Percentiles rank a stretch among this genome's conserved stretches.
Evolutionary conservation across 768 basidiomycete species (phyloP).

Genomic region (Amanita rimosa): DNA sequence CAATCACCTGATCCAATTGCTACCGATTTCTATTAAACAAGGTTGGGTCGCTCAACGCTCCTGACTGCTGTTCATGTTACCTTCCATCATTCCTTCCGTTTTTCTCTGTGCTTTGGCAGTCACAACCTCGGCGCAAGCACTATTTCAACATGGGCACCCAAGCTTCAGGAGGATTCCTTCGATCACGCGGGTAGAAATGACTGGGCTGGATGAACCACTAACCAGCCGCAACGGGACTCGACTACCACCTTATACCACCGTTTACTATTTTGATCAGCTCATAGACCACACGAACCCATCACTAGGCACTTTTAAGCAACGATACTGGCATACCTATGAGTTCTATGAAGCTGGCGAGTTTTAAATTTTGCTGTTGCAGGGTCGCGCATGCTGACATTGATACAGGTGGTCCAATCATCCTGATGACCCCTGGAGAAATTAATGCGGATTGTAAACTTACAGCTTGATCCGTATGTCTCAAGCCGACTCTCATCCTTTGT

Average conservation of each 20-base stretch:
- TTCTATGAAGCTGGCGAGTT: conserved; percentile 42
- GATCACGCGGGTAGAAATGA: conserved; percentile 21
- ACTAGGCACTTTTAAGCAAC: conserved; percentile 66
- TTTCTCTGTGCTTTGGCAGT: not conserved
- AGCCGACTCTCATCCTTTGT: not conserved
- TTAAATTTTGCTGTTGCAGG: not conserved
- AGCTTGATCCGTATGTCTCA: not conserved
- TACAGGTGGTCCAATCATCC: conserved; percentile 47
- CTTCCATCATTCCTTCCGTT: not conserved
- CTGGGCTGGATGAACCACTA: conserved; percentile 22
- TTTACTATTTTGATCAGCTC: conserved; percentile 47
- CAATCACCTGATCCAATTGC: too few species aligned
- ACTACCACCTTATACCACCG: conserved; percentile 32
- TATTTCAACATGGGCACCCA: conserved; percentile 28
- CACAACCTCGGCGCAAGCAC: conserved; percentile 9
- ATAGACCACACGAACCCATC: conserved; percentile 45
- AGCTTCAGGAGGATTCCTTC: conserved; percentile 29
- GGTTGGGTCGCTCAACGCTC: not conserved
- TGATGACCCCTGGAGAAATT: conserved; percentile 56
- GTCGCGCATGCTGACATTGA: not conserved
- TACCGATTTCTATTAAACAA: not conserved
- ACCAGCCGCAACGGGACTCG: conserved; percentile 29
- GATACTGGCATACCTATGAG: conserved; percentile 63
- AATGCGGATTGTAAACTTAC: conserved; percentile 35
- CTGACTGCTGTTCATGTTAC: not conserved